Percentiles rank a stretch among this genome's conserved stretches.
phyloP scores from a whole-genome alignment of 2,329 filamentous ascomycete genomes.

The Botryotinia convoluta region DNA sequence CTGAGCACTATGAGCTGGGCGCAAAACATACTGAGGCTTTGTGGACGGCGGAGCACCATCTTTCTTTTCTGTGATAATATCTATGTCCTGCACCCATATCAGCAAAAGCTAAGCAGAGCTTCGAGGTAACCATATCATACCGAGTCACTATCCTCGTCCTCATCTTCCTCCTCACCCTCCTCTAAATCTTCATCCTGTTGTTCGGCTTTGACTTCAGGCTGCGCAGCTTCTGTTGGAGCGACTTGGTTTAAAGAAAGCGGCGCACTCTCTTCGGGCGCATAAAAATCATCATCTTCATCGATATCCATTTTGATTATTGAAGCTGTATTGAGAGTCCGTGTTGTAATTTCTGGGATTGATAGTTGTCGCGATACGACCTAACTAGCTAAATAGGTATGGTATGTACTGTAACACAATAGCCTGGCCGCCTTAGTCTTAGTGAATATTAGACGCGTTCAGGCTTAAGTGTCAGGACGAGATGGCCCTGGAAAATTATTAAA shows the following conservation, averaged over 20 bases:
- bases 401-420: not conserved
- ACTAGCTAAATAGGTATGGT: not conserved
- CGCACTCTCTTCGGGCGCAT: slow-evolving; percentile 57
- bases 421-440: slow-evolving; percentile 4
- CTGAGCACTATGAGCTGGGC: slow-evolving; percentile 1
- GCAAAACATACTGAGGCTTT: slow-evolving; percentile 43
- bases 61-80: slow-evolving; percentile 66
- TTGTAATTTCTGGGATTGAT: slow-evolving; percentile 6
- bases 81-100: slow-evolving; percentile 53
- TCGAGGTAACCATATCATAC: slow-evolving; percentile 44
- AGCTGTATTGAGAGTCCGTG: slow-evolving; percentile 9
- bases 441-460: slow-evolving; percentile 13
- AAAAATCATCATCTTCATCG: slow-evolving; percentile 67
- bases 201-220: slow-evolving; percentile 37
- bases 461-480: not conserved
- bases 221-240: slow-evolving; percentile 30
- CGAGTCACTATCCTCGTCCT: slow-evolving; percentile 53
- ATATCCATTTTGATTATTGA: slow-evolving; percentile 55
- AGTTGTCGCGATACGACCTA: not conserved
- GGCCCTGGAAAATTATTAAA: not conserved
- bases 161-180: slow-evolving; percentile 63
- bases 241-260: slow-evolving; percentile 26
- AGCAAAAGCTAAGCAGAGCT: slow-evolving; percentile 19
- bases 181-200: slow-evolving; percentile 54
- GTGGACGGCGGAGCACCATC: slow-evolving; percentile 56